Conservation (phyloP, 176 grass and related monocot species). For the Oryza officinalis region DNA sequence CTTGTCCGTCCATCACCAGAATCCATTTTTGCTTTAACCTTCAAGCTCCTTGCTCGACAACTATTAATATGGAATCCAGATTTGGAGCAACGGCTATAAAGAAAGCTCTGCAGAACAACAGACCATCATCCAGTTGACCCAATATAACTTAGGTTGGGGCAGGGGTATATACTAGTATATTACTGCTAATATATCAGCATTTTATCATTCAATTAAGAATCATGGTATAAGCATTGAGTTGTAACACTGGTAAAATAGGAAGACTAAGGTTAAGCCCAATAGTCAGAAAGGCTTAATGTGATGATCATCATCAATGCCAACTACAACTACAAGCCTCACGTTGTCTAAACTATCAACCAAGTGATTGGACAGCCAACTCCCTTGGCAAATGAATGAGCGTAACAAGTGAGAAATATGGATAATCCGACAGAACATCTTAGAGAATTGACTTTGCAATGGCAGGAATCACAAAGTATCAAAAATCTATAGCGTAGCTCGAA, state of each 20-base stretch:
- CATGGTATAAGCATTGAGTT: neutral
- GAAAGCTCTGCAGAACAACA: constrained; percentile 45
- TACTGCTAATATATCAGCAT: neutral
- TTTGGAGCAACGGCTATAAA: constrained; percentile 42
- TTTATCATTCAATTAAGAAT: neutral
- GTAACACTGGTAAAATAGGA: neutral
- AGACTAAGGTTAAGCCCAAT: neutral
- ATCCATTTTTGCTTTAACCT: constrained; percentile 54
- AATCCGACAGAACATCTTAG: neutral
- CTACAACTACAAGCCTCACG: neutral
- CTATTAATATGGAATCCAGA: constrained; percentile 42
- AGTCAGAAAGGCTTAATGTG: neutral
- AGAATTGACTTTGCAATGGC: neutral
- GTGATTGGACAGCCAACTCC: neutral
- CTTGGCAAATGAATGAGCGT: neutral
- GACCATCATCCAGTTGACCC: constrained; percentile 9
- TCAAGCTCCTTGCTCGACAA: constrained; percentile 40
- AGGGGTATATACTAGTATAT: neutral
- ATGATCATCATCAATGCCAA: neutral
- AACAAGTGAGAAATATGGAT: neutral
- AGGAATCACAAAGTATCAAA: neutral
- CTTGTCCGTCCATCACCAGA: constrained; percentile 53
- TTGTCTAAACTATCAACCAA: neutral
- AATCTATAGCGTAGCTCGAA: neutral
- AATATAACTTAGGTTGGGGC: neutral